Base-by-base conservation (phyloP, 768 basidiomycete genomes). In the Calocybe indica region DNA sequence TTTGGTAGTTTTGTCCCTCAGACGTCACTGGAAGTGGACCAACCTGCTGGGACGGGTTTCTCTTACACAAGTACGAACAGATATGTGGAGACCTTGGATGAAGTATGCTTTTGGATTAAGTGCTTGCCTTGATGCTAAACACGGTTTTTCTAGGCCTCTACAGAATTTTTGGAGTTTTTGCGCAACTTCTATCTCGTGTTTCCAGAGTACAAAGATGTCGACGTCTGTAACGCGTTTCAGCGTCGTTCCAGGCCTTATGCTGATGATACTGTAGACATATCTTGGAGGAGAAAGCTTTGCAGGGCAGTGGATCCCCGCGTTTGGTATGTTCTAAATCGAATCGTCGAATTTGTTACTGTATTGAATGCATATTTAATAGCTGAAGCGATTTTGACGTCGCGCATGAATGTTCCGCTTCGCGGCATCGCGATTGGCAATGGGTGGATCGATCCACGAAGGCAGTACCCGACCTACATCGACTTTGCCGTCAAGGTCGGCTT, bases 281-380 rank as follows among this genome's bases (percentile, higher is more conserved):
- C 68, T 99, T 4, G 89, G 88, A 0, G 96, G 96, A 50, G 96
- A 99, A 72, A 93, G 91, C 51, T 99, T 83, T 63, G 96, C 94
- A 28, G 96, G 96, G 15, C 94, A 98, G 69, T 98, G 88, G 72
- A 95, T 99, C 57, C 96, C 96, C 4, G 95, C 91, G 64, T 93
- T 93, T 57, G 91, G 91, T 85, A 56, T 53, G 70, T 61, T 1
- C 9, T 41, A 15, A n/a, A 12, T 22, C 36, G 7, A 9, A 38
- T 37, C 6, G 14, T 37, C 41, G 14, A 31, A 40, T 29, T 33
- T 52, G 35, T 28, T 31, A 22, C 37, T 53, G 33, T 49, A 48
- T 45, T 37, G 43, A 32, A 8, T n/a, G 11, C 31, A 37, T 45
- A 29, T 51, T 14, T 51, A n/a, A 5, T 7, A 93, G 93, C 91